Conservation (phyloP, 352 stramenopile genomes). For the Blastocystis sp. region DNA sequence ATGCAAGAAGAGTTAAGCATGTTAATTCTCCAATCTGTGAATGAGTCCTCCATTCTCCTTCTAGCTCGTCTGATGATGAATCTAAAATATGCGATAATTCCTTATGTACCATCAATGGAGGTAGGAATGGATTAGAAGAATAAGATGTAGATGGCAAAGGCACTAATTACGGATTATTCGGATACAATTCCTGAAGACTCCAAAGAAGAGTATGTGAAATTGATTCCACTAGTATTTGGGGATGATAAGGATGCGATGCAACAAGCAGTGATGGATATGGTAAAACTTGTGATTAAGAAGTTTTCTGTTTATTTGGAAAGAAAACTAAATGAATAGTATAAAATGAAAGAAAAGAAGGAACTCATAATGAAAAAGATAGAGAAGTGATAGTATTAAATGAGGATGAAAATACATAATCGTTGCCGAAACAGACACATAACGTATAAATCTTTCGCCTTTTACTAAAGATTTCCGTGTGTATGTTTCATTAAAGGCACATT, state of each 20-base stretch:
- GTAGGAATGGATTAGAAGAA: background rate
- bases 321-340: background rate
- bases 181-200: background rate
- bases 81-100: background rate
- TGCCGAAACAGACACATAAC: slow-evolving; percentile 51
- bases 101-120: slow-evolving; percentile 1
- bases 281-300: slow-evolving; percentile 7
- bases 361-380: background rate
- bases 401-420: background rate
- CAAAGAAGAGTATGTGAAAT: background rate
- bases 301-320: slow-evolving; percentile 1
- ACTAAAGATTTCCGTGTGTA: slow-evolving; percentile 61
- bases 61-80: slow-evolving; percentile 20
- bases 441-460: slow-evolving; percentile 62
- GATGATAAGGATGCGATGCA: slow-evolving; percentile 13
- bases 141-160: background rate
- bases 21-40: slow-evolving; percentile 3
- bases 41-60: background rate
- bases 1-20: slow-evolving; percentile 29
- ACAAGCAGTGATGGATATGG: slow-evolving; percentile 22
- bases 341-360: background rate
- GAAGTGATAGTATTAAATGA: background rate
- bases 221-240: background rate
- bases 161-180: background rate
- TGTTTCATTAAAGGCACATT: slow-evolving; percentile 53